Evolutionary conservation across 1,139 yeast species (phyloP).

Genomic region (Citeromyces hawaiiensis): DNA sequence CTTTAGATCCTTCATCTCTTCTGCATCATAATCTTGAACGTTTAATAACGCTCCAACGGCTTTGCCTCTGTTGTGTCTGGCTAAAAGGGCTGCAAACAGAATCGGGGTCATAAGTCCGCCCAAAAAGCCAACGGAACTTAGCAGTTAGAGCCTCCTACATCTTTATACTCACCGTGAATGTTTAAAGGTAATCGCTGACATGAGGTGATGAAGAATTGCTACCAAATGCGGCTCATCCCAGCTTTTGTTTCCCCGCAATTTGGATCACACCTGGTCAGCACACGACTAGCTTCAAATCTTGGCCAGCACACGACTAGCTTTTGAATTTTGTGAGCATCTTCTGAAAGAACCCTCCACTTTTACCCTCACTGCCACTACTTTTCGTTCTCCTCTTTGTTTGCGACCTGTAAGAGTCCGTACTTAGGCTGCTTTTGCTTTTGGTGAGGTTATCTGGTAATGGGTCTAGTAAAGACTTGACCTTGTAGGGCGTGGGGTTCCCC

Average conservation of each 20-base stretch:
- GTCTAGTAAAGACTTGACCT: background rate
- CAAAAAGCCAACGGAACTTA: slow-evolving; percentile 2
- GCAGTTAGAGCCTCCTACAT: no score
- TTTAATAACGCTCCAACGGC: slow-evolving; percentile 2
- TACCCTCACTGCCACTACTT: background rate
- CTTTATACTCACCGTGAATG: background rate
- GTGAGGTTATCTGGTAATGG: background rate
- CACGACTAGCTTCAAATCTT: background rate
- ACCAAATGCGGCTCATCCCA: background rate
- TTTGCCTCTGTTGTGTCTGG: background rate
- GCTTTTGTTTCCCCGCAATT: background rate
- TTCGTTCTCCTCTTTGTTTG: background rate
- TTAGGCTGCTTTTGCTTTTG: slow-evolving; percentile 1
- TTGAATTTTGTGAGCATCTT: slow-evolving; percentile 5
- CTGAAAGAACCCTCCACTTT: slow-evolving; percentile 2
- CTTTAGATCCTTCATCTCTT: slow-evolving; percentile 3
- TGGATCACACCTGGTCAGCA: background rate
- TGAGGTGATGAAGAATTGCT: background rate
- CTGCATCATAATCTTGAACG: background rate
- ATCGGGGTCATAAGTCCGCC: slow-evolving; percentile 3
- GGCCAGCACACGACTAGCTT: background rate
- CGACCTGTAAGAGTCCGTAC: background rate
- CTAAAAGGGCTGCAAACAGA: slow-evolving; percentile 1
- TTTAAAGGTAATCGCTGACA: background rate
- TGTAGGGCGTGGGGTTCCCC: background rate